Percentiles rank a stretch among this genome's conserved stretches.
Evolutionary conservation across 495 filamentous ascomycete genomes (phyloP).

Genomic region (Aspergillus homomorphus): DNA sequence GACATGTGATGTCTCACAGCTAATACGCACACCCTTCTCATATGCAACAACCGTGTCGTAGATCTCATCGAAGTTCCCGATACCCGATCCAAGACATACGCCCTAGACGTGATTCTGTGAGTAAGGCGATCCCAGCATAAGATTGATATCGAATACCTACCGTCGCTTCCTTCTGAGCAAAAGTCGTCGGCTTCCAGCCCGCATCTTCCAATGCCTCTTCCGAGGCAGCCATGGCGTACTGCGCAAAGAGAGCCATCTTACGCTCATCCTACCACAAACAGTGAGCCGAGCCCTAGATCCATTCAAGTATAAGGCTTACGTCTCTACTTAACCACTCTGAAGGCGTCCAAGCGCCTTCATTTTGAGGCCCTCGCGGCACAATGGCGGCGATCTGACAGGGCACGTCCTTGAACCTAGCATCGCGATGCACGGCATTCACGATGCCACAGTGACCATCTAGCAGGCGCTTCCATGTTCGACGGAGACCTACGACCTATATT

Average conservation of each 20-base stretch:
- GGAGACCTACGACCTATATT: constrained; percentile 52
- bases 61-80: constrained; percentile 87
- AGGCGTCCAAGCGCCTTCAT: constrained; percentile 64
- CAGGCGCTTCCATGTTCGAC: constrained; percentile 75
- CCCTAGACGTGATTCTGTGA: constrained; percentile 45
- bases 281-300: constrained; percentile 4
- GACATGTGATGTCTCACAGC: neutral
- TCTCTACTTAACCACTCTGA: constrained; percentile 71
- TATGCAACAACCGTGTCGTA: constrained; percentile 78
- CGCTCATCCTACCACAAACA: constrained; percentile 58
- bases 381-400: constrained; percentile 82
- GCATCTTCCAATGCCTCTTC: constrained; percentile 86
- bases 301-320: constrained; percentile 29
- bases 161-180: constrained; percentile 62
- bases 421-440: constrained; percentile 59
- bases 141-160: constrained; percentile 39
- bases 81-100: constrained; percentile 92
- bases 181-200: constrained; percentile 64
- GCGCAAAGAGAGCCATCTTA: constrained; percentile 86
- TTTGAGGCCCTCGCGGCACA: constrained; percentile 60
- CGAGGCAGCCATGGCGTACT: constrained; percentile 85
- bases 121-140: neutral
- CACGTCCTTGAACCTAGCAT: constrained; percentile 60
- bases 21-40: constrained; percentile 61
- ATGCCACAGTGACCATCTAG: constrained; percentile 78